phyloP scores from a whole-genome alignment of 1,139 yeast genomes.

The Entelexis sorbosivorans region DNA sequence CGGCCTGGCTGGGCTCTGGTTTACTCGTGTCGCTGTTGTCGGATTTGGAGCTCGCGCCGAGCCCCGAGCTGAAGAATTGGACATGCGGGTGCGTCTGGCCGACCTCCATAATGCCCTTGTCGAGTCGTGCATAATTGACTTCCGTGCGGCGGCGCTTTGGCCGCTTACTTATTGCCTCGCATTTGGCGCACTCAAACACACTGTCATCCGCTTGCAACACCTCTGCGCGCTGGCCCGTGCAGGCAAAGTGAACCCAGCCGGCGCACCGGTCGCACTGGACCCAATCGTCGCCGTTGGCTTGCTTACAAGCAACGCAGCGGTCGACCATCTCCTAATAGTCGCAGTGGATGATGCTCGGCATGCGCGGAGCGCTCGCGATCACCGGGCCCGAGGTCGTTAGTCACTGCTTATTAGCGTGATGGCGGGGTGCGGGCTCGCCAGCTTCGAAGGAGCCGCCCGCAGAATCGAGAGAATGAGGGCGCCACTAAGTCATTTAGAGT shows the following conservation, averaged over 20 bases:
- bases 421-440: too few species aligned
- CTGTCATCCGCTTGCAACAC: slow-evolving; percentile 36
- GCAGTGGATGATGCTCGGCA: too few species aligned
- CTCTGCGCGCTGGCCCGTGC: slow-evolving; percentile 36
- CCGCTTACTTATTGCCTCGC: slow-evolving; percentile 38
- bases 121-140: slow-evolving; percentile 69
- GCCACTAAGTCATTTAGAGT: too few species aligned
- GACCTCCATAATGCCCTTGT: slow-evolving; percentile 31
- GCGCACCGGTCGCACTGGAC: slow-evolving; percentile 51
- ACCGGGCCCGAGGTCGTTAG: too few species aligned
- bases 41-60: background rate
- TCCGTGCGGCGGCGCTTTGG: slow-evolving; percentile 45
- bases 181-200: slow-evolving; percentile 42
- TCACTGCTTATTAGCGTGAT: too few species aligned
- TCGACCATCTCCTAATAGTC: background rate
- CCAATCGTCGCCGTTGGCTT: slow-evolving; percentile 34
- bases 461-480: too few species aligned
- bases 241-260: slow-evolving; percentile 51
- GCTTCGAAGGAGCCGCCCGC: too few species aligned
- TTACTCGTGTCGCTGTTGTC: too few species aligned
- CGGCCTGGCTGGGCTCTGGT: too few species aligned
- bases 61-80: slow-evolving; percentile 1
- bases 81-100: slow-evolving; percentile 20
- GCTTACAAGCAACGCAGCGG: slow-evolving; percentile 7
- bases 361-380: too few species aligned